These are phyloP conservation scores for Funneliformis geosporum DNA, from an alignment of 192 early-diverging fungal genomes.

Conservation along the genomic window DNA sequence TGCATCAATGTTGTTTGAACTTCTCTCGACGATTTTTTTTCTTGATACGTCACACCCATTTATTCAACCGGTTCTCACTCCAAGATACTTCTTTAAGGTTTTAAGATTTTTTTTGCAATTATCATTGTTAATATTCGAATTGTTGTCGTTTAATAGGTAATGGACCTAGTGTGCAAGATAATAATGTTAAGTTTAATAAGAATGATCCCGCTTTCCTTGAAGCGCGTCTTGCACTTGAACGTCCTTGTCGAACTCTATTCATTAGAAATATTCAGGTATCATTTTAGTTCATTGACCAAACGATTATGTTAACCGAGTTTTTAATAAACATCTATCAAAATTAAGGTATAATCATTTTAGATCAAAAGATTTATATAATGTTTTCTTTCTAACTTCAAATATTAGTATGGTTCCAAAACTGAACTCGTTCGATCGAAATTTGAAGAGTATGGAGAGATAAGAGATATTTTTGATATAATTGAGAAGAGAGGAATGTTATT, in stretches of 20 bases:
- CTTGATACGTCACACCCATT: too few relatives aligned
- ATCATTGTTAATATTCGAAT: background rate
- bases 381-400: background rate
- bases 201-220: constrained; percentile 31
- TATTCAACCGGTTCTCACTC: too few relatives aligned
- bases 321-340: too few relatives aligned
- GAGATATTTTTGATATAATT: constrained; percentile 57
- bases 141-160: background rate
- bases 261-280: constrained; percentile 47
- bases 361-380: background rate
- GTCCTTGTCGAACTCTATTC: constrained; percentile 44
- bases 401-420: constrained; percentile 42
- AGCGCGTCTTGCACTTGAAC: constrained; percentile 38
- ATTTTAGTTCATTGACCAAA: background rate
- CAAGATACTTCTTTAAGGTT: too few relatives aligned
- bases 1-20: too few relatives aligned
- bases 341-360: background rate
- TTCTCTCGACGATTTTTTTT: too few relatives aligned
- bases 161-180: background rate
- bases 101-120: too few relatives aligned
- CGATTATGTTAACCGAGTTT: too few relatives aligned
- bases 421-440: constrained; percentile 47
- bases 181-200: background rate
- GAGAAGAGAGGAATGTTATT: constrained; percentile 59
- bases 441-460: constrained; percentile 59